Evolutionary conservation across 2,329 filamentous ascomycete genomes (phyloP).

Genomic region (Torrubiella hemipterigena): DNA sequence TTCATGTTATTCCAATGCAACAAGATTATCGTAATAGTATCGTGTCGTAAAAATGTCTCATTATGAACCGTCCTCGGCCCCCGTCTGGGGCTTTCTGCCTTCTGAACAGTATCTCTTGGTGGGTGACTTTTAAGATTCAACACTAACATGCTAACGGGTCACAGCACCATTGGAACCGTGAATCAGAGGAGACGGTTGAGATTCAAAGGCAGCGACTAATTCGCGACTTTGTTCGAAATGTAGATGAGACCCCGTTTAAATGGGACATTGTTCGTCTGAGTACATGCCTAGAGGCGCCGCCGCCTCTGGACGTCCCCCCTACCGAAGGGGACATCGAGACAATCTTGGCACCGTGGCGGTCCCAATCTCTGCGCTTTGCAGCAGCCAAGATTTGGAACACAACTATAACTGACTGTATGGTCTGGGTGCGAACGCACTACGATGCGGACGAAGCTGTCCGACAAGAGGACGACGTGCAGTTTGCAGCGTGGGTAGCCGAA

Average conservation of each 20-base stretch:
- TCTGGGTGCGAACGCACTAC: background rate
- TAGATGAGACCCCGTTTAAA: background rate
- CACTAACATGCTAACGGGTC: background rate
- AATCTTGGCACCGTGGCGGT: background rate
- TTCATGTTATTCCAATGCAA: no score
- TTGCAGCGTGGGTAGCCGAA: background rate
- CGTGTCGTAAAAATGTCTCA: background rate
- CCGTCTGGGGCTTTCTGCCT: background rate
- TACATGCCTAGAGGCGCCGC: background rate
- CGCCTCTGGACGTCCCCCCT: background rate
- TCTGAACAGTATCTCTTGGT: background rate
- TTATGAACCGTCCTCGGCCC: background rate
- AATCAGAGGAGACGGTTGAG: background rate
- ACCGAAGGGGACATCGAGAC: background rate
- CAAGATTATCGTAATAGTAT: no score
- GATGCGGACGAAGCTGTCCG: background rate
- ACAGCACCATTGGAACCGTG: background rate
- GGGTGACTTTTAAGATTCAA: background rate
- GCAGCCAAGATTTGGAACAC: background rate
- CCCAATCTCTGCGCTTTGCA: background rate
- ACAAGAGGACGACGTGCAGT: background rate
- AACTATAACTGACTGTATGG: background rate
- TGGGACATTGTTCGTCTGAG: background rate
- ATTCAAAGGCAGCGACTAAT: background rate
- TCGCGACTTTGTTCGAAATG: background rate